These are phyloP conservation scores for Delitschia confertaspora DNA, from an alignment of 495 filamentous ascomycete genomes.

Conservation along the genomic window DNA sequence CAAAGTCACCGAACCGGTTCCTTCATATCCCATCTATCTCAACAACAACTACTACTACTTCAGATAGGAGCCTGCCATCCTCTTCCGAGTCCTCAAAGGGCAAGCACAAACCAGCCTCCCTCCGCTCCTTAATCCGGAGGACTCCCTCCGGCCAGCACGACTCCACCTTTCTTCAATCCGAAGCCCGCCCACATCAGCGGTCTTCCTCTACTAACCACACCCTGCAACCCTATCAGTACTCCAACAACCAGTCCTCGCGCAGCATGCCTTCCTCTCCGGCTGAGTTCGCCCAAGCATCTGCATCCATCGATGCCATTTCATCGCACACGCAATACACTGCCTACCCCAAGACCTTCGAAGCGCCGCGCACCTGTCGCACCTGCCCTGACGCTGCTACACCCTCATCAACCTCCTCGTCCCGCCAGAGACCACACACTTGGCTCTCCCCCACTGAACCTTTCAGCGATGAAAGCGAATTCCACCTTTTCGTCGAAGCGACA, in stretches of 20 bases:
- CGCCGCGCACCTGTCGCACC: slow-evolving; percentile 19
- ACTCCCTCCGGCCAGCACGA: slow-evolving; percentile 15
- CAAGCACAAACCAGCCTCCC: slow-evolving; percentile 11
- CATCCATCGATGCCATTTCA: background rate
- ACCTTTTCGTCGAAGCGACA: slow-evolving; percentile 34
- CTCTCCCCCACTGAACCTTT: slow-evolving; percentile 22
- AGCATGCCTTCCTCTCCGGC: slow-evolving; percentile 24
- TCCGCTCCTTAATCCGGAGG: slow-evolving; percentile 22
- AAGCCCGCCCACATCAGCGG: slow-evolving; percentile 11
- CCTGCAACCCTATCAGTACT: slow-evolving; percentile 12
- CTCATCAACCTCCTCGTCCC: background rate
- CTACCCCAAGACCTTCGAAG: slow-evolving; percentile 10
- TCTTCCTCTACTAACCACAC: slow-evolving; percentile 9
- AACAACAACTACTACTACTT: slow-evolving; percentile 11
- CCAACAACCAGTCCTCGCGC: slow-evolving; percentile 11
- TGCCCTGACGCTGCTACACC: slow-evolving; percentile 20
- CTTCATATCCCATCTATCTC: slow-evolving; percentile 16
- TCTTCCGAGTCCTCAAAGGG: slow-evolving; percentile 20
- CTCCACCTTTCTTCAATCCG: slow-evolving; percentile 17
- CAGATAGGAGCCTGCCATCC: slow-evolving; percentile 18
- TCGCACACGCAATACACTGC: slow-evolving; percentile 6
- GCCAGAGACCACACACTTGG: slow-evolving; percentile 22
- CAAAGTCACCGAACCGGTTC: slow-evolving; percentile 18
- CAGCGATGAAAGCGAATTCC: slow-evolving; percentile 29
- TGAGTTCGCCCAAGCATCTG: slow-evolving; percentile 2